A percentile compares a stretch with the other conserved stretches of the same genome.
These are phyloP conservation scores for Pleurotus djamor DNA, from an alignment of 768 basidiomycete species.

Conservation along the genomic window DNA sequence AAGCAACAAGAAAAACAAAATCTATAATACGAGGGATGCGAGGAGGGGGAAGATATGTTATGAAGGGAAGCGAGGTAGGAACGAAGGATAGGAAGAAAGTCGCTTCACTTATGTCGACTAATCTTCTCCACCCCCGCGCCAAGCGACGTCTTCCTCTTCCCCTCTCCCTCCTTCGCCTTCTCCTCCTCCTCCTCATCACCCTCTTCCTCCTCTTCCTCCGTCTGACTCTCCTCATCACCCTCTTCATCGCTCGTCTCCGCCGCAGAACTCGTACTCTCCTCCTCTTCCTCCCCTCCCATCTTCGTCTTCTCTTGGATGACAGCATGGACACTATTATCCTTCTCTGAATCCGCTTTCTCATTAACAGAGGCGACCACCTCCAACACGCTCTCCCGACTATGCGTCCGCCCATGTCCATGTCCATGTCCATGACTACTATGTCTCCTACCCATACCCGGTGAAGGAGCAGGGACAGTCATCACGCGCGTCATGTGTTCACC, in stretches of 20 bases:
- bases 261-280: too few relatives aligned
- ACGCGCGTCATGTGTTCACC: slow-evolving; percentile 28
- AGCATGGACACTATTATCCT: background rate
- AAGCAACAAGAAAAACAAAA: too few relatives aligned
- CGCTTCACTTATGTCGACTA: slow-evolving; percentile 31
- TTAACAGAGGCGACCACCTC: too few relatives aligned
- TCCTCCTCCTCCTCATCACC: background rate
- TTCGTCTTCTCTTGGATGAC: too few relatives aligned
- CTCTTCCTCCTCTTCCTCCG: slow-evolving; percentile 16
- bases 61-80: too few relatives aligned
- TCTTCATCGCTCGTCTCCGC: background rate
- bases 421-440: slow-evolving; percentile 11
- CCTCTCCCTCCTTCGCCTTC: slow-evolving; percentile 13
- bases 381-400: slow-evolving; percentile 13
- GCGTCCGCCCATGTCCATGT: slow-evolving; percentile 9
- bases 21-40: too few relatives aligned
- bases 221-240: slow-evolving; percentile 12
- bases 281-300: too few relatives aligned
- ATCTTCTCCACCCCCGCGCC: slow-evolving; percentile 54
- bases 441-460: slow-evolving; percentile 7
- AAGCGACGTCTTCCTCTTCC: slow-evolving; percentile 24
- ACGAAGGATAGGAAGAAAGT: too few relatives aligned
- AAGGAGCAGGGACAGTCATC: slow-evolving; percentile 30
- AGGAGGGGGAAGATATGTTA: too few relatives aligned
- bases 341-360: slow-evolving; percentile 19